Conservation (phyloP, 1,139 yeast species). For the Kurtzmaniella quercitrusa region DNA sequence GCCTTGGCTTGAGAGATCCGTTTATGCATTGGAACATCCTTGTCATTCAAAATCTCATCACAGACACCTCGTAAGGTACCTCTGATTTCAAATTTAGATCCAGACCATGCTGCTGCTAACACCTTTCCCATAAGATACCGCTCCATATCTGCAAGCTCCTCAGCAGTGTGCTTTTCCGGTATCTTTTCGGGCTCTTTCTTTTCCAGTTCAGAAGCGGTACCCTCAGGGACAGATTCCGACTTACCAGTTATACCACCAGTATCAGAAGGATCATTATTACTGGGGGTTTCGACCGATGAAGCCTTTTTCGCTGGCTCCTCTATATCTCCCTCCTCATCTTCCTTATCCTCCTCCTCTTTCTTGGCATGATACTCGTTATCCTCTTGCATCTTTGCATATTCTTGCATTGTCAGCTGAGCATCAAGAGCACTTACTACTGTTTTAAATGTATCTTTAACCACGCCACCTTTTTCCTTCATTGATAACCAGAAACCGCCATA, state of each 20-base stretch:
- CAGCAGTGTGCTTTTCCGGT: slow-evolving; percentile 63
- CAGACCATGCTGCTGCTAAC: slow-evolving; percentile 94
- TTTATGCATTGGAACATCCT: slow-evolving; percentile 47
- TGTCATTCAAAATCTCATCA: slow-evolving; percentile 68
- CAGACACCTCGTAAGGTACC: slow-evolving; percentile 86
- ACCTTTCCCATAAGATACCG: slow-evolving; percentile 85
- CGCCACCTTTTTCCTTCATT: slow-evolving; percentile 82
- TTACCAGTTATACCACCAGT: too few relatives aligned
- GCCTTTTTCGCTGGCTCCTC: slow-evolving; percentile 7
- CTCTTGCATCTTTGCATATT: slow-evolving; percentile 67
- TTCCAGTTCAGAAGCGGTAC: slow-evolving; percentile 5
- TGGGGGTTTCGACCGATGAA: slow-evolving; percentile 1
- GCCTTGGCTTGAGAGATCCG: slow-evolving; percentile 80
- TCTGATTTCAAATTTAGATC: slow-evolving; percentile 84
- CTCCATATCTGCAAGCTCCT: slow-evolving; percentile 82
- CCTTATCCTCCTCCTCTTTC: slow-evolving; percentile 32
- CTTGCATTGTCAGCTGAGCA: slow-evolving; percentile 86
- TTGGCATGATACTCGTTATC: slow-evolving; percentile 47
- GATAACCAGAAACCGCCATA: slow-evolving; percentile 82
- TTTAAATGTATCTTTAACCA: slow-evolving; percentile 79
- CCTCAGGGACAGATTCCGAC: background rate
- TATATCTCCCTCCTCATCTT: slow-evolving; percentile 8
- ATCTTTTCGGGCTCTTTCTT: slow-evolving; percentile 16
- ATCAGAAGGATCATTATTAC: slow-evolving; percentile 1
- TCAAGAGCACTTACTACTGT: slow-evolving; percentile 84